Base-by-base conservation (phyloP, 768 basidiomycete genomes). In the Tephrocybe sp. region DNA sequence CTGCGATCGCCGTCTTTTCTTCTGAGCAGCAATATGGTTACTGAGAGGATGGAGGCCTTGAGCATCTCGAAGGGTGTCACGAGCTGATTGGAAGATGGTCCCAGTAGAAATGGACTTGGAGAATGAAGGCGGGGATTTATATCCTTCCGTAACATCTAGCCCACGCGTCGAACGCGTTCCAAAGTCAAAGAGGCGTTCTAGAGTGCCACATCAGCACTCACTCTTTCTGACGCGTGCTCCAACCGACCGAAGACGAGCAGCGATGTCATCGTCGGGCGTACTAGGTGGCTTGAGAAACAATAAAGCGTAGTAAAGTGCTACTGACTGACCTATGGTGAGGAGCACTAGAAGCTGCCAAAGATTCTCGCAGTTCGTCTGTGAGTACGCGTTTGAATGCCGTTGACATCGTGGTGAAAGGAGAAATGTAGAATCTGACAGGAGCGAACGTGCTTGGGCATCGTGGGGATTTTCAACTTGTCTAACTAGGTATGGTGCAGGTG, bases 91-190 rank as follows among this genome's bases (percentile, higher is more conserved):
- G 59, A 83, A 82, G 55, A 80, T 76, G 46, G 58, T 55, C 7
- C 71, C 68, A 28, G 68, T 72, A 25, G 73, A 64, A 39, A 69
- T 60, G 45, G 75, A 58, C 58, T 69, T 74, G 53, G 68, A 63
- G 43, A 75, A 72, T 42, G 75, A 70, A 9, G 70, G 62, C 7
- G 70, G 65, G 22, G 70, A 70, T 25, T 62, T 59, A 58, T 86
- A 87, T 47, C 85, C 85, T 64, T 86, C 79, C 18, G 69, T 70
- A 42, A 87, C 85, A 61, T 70, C 84, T 87, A 55, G 59, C 55
- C 47, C 55, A 44, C 59, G 64, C 52, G 61, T 64, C 43, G 60
- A 47, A 65, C 58, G 62, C 56, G 65, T 63, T 22, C 27, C 28
- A 3, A 35, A 22, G 28, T 32, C 21, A 16, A 35, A 13, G 26